Percentiles rank a stretch among this genome's conserved stretches.
Conservation (phyloP, 352 stramenopile genomes). For the Phytophthora tubulina region DNA sequence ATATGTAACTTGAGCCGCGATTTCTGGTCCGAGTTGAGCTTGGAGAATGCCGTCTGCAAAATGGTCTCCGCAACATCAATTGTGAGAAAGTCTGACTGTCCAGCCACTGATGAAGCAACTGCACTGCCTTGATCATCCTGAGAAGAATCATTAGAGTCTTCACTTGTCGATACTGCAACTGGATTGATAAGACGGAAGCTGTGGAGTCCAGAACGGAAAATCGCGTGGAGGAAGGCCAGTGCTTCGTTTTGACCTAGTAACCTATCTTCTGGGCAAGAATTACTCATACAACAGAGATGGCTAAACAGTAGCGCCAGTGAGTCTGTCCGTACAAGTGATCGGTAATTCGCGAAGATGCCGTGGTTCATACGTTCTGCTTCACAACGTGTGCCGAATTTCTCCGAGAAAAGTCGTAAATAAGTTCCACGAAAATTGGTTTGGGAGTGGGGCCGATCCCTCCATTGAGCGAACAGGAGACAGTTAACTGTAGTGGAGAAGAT, state of each 20-base stretch:
- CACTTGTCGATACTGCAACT: not conserved
- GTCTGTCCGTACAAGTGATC: conserved; percentile 48
- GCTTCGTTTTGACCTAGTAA: conserved; percentile 79
- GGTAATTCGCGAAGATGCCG: conserved; percentile 86
- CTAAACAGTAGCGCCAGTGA: conserved; percentile 70
- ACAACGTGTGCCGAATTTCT: conserved; percentile 71
- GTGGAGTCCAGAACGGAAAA: conserved; percentile 73
- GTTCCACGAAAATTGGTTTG: conserved; percentile 70
- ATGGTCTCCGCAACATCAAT: conserved; percentile 54
- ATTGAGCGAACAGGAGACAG: conserved; percentile 49
- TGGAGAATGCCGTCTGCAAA: conserved; percentile 58
- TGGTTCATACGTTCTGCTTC: conserved; percentile 87
- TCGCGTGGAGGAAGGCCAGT: conserved; percentile 62
- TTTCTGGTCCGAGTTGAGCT: conserved; percentile 59
- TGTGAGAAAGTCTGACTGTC: conserved; percentile 46
- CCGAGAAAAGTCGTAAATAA: conserved; percentile 83
- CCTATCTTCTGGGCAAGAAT: conserved; percentile 63
- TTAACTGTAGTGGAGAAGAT: conserved; percentile 30
- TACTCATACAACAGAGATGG: conserved; percentile 76
- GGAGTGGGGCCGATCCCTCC: conserved; percentile 67
- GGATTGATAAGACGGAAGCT: conserved; percentile 62
- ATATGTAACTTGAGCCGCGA: conserved; percentile 50
- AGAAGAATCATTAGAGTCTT: not conserved
- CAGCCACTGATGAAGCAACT: not conserved
- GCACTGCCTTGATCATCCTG: not conserved